phyloP scores from a whole-genome alignment of 768 basidiomycete species.

The Lyophyllum atratum region DNA sequence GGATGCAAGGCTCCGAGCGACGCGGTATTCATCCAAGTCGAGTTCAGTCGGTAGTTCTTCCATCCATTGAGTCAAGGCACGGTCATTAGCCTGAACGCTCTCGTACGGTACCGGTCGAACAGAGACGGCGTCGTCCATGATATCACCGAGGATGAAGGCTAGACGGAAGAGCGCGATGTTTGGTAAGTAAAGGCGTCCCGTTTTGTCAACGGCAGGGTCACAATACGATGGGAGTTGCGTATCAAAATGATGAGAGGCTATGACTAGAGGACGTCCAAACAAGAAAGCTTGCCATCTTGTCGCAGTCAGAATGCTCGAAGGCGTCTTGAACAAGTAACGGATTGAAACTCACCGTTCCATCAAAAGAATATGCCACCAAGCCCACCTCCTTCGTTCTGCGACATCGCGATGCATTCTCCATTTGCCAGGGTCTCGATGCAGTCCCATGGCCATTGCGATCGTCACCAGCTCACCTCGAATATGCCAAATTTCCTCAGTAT shows the following conservation, averaged over 20 bases:
- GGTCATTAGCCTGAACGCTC: constrained; percentile 71
- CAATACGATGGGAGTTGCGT: constrained; percentile 74
- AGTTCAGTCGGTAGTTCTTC: constrained; percentile 75
- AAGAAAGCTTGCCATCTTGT: constrained; percentile 85
- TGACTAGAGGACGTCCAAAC: constrained; percentile 76
- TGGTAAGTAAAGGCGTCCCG: constrained; percentile 67
- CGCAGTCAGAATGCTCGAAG: constrained; percentile 10
- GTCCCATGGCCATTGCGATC: constrained; percentile 79
- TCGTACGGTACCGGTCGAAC: constrained; percentile 80
- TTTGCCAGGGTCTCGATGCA: constrained; percentile 84
- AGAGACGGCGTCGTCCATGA: constrained; percentile 84
- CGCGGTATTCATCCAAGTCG: constrained; percentile 73
- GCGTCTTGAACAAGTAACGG: constrained; percentile 6
- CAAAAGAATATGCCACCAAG: constrained; percentile 88
- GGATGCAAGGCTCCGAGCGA: constrained; percentile 73
- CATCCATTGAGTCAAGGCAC: constrained; percentile 72
- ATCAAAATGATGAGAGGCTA: constrained; percentile 83
- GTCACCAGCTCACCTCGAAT: constrained; percentile 73
- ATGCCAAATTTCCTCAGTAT: constrained; percentile 82
- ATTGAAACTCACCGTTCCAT: constrained; percentile 62
- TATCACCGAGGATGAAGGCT: constrained; percentile 80
- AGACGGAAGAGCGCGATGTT: constrained; percentile 76
- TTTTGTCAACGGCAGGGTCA: constrained; percentile 63
- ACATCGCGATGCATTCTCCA: constrained; percentile 70
- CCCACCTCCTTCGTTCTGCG: constrained; percentile 82